Evolutionary conservation across 192 early-diverging fungal genomes (phyloP).

Genomic region (Entomortierella parvispora): DNA sequence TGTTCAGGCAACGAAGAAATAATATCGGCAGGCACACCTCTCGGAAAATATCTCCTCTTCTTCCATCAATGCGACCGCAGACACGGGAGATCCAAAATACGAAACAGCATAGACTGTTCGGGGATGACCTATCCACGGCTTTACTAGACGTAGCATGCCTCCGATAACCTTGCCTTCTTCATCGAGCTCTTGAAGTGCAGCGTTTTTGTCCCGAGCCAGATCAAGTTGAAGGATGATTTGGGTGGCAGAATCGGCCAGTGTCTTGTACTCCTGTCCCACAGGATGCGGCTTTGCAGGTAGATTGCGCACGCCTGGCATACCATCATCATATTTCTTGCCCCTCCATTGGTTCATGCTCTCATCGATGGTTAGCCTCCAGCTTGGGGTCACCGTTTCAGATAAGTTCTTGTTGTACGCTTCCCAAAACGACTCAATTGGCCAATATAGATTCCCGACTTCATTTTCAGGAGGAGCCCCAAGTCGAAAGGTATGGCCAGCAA

Average conservation of each 20-base stretch:
- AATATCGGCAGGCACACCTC: neutral
- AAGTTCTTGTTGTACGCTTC: constrained; percentile 3
- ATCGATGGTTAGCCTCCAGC: neutral
- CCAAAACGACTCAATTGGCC: constrained; percentile 6
- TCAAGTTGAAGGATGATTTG: neutral
- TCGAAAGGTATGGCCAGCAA: neutral
- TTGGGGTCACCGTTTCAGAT: neutral
- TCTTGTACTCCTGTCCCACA: constrained; percentile 8
- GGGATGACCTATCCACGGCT: neutral
- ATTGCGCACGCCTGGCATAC: neutral
- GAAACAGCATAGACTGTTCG: constrained; percentile 6
- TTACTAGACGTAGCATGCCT: neutral
- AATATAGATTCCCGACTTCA: neutral
- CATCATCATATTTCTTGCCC: neutral
- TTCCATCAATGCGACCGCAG: constrained; percentile 9
- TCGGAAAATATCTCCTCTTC: constrained; percentile 6
- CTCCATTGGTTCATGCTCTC: constrained; percentile 7
- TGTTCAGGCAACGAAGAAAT: neutral
- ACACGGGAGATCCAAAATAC: constrained; percentile 13
- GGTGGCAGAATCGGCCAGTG: neutral
- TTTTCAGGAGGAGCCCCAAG: neutral
- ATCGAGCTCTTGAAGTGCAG: neutral
- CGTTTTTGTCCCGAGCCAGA: constrained; percentile 1
- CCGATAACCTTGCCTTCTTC: neutral
- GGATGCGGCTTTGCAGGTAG: neutral